Base-by-base conservation (phyloP, 371 early-diverging fungal species). In the Rhizopus stolonifer region DNA sequence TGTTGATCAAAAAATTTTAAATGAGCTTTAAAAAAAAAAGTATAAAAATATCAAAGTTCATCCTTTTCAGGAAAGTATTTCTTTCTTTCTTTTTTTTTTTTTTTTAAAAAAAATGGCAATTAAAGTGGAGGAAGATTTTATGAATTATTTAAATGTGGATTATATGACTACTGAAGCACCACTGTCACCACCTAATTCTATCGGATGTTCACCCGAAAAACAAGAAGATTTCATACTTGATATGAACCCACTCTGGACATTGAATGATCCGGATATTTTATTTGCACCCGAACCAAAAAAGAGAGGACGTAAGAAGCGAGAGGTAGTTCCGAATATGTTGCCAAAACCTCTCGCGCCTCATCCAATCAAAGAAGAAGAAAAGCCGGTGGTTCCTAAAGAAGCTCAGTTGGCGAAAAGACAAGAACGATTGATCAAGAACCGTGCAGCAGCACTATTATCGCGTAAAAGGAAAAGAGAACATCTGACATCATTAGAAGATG, bases 381-480 rank as follows among this genome's bases (percentile, higher is more conserved):
- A 40, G 7, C 17, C 42, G 15, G 17, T 44, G 13, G 53, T 61
- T 23, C 65, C 62, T 39, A 69, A 71, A 18, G 61, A 54, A 22
- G 61, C 74, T 0, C 75, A 77, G 13, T 42, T 74, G 1, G 67
- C 76, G 23, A 95, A 93, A 65, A 80, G 89, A 23, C 91, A 93
- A 64, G 92, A 92, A 60, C 80, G 95, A 14, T 64, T 93, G 49
- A 90, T 93, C 54, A 93, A 92, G 74, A 95, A 95, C 64, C 80
- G 95, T n/a, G 93, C 92, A 0, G 92, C 93, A 0, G 95, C 95
- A 2, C 70, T 92, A 33, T 69, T 89, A 45, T 92, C 92, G 8
- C 84, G 95, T 25, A 92, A 91, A 67, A 84, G 93, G 44, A 91
- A 92, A 72, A 83, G 94, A 32, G 93, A 95, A 45, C 93, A 93